Base-by-base conservation (phyloP, 805 yeast species). In the Hanseniaspora valbyensis region DNA sequence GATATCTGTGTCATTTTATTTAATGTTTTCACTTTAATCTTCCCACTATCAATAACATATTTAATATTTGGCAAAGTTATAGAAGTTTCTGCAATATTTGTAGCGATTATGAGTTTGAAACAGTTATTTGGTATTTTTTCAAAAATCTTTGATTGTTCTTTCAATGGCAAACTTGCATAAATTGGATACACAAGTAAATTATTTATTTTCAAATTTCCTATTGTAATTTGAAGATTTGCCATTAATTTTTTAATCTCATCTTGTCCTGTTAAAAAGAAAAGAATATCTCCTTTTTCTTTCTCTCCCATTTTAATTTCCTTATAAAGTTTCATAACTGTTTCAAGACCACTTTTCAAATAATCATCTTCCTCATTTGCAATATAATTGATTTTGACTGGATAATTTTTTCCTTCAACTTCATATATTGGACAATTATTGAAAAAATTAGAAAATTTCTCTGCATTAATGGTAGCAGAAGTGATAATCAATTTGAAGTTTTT, bases 81-180 rank as follows among this genome's bases (percentile, higher is more conserved):
- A 4, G 97, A 90, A 0, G 98, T 90, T 63, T 90, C 98, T 9
- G 98, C 98, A 57, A 92, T 92, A 58, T 92, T 92, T 0, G 98
- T 92, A 0, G 97, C 97, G 34, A 92, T 66, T 0, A 92, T 94
- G 18, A 90, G 89, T 61, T 92, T 92, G 36, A 98, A 67, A 2
- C 83, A 66, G 32, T 78, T 76, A 1, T 72, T 70, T 0, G 96
- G 96, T 0, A 96, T 85, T 2, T 89, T 87, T 53, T 85, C 92
- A 62, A 92, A 92, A 33, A 92, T 88, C 51, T 71, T 71, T 28
- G 76, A 70, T 61, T 92, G 98, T 58, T 79, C 70, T 33, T 89
- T 96, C 10, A 85, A 75, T 0, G 97, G 96, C 42, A 92, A 67
- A 55, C 87, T 88, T 1, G 97, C 92, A 65, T 89, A 92, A 1